A percentile compares a stretch with the other conserved stretches of the same genome.
Conservation (phyloP, 2,329 filamentous ascomycete genomes). For the Colletotrichum somersetense region DNA sequence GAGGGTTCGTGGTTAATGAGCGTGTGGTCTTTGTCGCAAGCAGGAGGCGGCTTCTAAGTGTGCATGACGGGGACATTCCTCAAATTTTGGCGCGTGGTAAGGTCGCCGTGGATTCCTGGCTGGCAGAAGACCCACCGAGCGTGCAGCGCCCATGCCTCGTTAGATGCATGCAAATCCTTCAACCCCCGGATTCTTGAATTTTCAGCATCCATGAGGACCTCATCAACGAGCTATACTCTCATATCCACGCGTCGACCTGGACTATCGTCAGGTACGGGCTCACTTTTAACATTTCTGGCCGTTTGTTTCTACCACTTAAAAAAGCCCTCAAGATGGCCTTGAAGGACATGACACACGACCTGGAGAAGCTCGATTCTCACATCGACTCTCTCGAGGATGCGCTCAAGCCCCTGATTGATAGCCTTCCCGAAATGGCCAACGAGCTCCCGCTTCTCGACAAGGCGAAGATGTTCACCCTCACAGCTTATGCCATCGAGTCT, state of each 20-base stretch:
- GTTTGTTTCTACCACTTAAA: background rate
- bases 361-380: conserved; percentile 81
- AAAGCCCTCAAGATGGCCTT: conserved; percentile 52
- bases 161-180: conserved; percentile 37
- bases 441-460: conserved; percentile 93
- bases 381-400: conserved; percentile 83
- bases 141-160: conserved; percentile 18
- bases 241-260: conserved; percentile 9
- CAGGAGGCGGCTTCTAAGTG: conserved; percentile 24
- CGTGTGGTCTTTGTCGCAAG: conserved; percentile 43
- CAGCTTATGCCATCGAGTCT: conserved; percentile 91
- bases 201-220: conserved; percentile 27
- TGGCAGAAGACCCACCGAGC: conserved; percentile 24
- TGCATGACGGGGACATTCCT: conserved; percentile 39
- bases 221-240: background rate
- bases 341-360: conserved; percentile 72
- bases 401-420: conserved; percentile 78
- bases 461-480: conserved; percentile 91
- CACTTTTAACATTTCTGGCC: too few relatives aligned
- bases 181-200: conserved; percentile 36
- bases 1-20: conserved; percentile 6
- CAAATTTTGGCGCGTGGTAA: conserved; percentile 38
- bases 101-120: conserved; percentile 33
- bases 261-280: background rate
- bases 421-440: conserved; percentile 75